phyloP scores from a whole-genome alignment of 805 yeast genomes.

The Starmera amethionina region DNA sequence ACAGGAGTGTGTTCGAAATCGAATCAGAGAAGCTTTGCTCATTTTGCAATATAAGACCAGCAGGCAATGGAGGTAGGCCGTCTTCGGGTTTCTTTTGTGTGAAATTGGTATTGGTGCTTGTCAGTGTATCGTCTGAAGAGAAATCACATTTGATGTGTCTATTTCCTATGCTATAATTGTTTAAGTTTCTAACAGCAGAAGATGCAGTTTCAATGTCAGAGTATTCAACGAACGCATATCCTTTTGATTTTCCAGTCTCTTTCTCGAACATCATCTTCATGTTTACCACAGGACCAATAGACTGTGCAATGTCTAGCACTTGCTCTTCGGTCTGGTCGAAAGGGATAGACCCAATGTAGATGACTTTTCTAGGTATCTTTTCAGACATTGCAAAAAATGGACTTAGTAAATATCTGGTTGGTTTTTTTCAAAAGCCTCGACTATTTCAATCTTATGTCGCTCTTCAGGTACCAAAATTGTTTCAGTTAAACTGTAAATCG shows the following conservation, averaged over 20 bases:
- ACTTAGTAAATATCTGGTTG: too few relatives aligned
- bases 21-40: constrained; percentile 22
- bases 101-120: constrained; percentile 4
- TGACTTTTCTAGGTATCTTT: constrained; percentile 30
- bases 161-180: constrained; percentile 66
- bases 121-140: constrained; percentile 38
- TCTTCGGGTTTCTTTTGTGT: constrained; percentile 13
- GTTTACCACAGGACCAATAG: constrained; percentile 81
- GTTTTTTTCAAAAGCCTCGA: too few relatives aligned
- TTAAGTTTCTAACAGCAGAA: constrained; percentile 82
- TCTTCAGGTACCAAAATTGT: too few relatives aligned
- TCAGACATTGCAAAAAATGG: constrained; percentile 2
- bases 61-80: constrained; percentile 41
- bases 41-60: constrained; percentile 35
- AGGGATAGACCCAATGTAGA: constrained; percentile 82
- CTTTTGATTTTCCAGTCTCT: constrained; percentile 83
- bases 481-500: too few relatives aligned
- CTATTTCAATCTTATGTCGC: too few relatives aligned
- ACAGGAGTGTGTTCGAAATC: constrained; percentile 35
- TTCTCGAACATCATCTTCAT: constrained; percentile 76
- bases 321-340: constrained; percentile 93
- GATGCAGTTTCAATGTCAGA: constrained; percentile 79
- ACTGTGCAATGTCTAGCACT: constrained; percentile 71
- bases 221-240: constrained; percentile 82
- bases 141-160: constrained; percentile 68